Base-by-base conservation (phyloP, 208 protist genomes). In the Sergeia podlipaevii region DNA sequence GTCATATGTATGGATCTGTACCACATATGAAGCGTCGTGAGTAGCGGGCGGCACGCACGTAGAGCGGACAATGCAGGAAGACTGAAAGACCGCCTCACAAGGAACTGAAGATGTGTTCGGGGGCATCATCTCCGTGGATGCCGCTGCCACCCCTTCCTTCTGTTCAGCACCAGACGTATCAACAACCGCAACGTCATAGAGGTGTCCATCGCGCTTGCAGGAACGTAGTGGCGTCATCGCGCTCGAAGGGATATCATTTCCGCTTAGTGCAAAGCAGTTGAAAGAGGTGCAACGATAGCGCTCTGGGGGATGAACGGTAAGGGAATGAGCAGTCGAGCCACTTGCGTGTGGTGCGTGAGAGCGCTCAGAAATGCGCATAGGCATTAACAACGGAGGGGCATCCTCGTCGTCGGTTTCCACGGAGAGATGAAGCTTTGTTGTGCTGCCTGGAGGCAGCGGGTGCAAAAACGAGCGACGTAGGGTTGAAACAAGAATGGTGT, bases 1-100 rank as follows among this genome's bases (percentile, higher is more conserved):
- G 54, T 97, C 95, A 71, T 98, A 98, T 6, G 96, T 73, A 71
- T 97, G 77, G 17, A 91, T 50, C 17, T 59, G 41, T 4, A 95
- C 83, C 24, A 63, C n/a, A 39, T 57, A 74, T 36, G 11, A 44
- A 10, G 60, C 43, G 4, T 46, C 50, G 10, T 26, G 1, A n/a
- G n/a, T n/a, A 2, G 30, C 11, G 32, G 15, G 13, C 6, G 60
- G 60, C 1, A 23, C 33, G 27, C 56, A 70, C 24, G 34, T 45
- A 27, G 59, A 32, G 7, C 44, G 50, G 6, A 85, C 50, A 48
- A 85, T 77, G 56, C 46, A 67, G 15, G 58, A 49, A 15, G 49
- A 53, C 38, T 79, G 65, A 3, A 36, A 60, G 20, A 85, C 48
- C 6, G 64, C 74, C 10, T 58, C 41, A 1, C 36, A 43, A 3